These are phyloP conservation scores for Boletus fagicola DNA, from an alignment of 768 basidiomycete genomes.

Conservation along the genomic window DNA sequence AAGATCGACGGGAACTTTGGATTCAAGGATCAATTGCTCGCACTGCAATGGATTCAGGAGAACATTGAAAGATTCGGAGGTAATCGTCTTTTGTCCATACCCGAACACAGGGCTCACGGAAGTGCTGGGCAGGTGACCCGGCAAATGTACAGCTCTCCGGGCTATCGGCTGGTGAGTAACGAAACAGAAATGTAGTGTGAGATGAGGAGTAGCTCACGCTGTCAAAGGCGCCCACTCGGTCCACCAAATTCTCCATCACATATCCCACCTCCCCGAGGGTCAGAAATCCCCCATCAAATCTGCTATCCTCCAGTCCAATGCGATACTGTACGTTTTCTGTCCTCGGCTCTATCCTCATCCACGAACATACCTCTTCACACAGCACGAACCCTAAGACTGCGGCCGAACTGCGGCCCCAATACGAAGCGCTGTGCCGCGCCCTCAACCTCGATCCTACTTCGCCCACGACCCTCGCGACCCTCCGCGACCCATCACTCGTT, in stretches of 20 bases:
- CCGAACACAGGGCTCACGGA: not conserved
- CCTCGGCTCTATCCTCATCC: not conserved
- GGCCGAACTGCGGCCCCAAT: conserved; percentile 57
- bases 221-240: conserved; percentile 67
- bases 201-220: not conserved
- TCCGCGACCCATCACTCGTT: conserved; percentile 49
- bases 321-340: conserved; percentile 52
- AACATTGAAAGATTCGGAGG: conserved; percentile 65
- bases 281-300: conserved; percentile 61
- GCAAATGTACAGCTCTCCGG: conserved; percentile 61
- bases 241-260: conserved; percentile 71
- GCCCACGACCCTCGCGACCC: conserved; percentile 45
- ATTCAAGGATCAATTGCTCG: conserved; percentile 83
- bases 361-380: not conserved
- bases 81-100: not conserved
- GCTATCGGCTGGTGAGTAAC: conserved; percentile 60
- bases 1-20: conserved; percentile 71
- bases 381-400: conserved; percentile 61
- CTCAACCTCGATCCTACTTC: conserved; percentile 54
- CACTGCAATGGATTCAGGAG: conserved; percentile 65
- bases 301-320: conserved; percentile 71
- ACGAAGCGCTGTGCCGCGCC: conserved; percentile 56
- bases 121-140: conserved; percentile 49
- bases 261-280: conserved; percentile 57
- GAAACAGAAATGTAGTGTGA: not conserved